Evolutionary conservation across 2,329 filamentous ascomycete species (phyloP).

Genomic region (Scopulariopsis brevicaulis): DNA sequence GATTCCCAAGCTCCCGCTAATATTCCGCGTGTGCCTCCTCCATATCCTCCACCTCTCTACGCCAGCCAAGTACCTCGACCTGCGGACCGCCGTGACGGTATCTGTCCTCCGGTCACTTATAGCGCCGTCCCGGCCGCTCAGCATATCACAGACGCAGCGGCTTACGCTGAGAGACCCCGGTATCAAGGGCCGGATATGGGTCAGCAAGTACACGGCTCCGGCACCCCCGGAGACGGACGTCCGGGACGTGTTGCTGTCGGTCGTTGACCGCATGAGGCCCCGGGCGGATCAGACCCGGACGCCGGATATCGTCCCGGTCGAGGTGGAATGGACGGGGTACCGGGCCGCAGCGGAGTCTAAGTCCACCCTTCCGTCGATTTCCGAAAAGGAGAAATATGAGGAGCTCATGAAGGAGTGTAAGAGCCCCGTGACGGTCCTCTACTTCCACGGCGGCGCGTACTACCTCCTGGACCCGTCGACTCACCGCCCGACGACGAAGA

Average conservation of each 20-base stretch:
- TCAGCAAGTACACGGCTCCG: conserved; percentile 57
- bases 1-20: conserved; percentile 34
- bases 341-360: conserved; percentile 39
- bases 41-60: conserved; percentile 59
- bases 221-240: conserved; percentile 44
- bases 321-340: conserved; percentile 70
- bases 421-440: conserved; percentile 54
- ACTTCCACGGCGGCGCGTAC: conserved; percentile 68
- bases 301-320: conserved; percentile 40
- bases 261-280: conserved; percentile 42
- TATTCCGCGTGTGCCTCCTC: conserved; percentile 48
- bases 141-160: conserved; percentile 52
- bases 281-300: conserved; percentile 10
- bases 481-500: conserved; percentile 46
- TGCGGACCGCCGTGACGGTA: conserved; percentile 63
- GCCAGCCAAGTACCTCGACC: conserved; percentile 64
- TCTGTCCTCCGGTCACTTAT: conserved; percentile 56
- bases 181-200: conserved; percentile 73
- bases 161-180: conserved; percentile 50
- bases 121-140: conserved; percentile 26
- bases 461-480: conserved; percentile 60
- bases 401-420: conserved; percentile 56
- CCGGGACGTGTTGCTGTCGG: conserved; percentile 43
- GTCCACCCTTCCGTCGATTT: conserved; percentile 39
- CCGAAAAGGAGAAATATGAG: conserved; percentile 53